These are phyloP conservation scores for Lactarius indigo DNA, from an alignment of 768 basidiomycete genomes.

Conservation along the genomic window DNA sequence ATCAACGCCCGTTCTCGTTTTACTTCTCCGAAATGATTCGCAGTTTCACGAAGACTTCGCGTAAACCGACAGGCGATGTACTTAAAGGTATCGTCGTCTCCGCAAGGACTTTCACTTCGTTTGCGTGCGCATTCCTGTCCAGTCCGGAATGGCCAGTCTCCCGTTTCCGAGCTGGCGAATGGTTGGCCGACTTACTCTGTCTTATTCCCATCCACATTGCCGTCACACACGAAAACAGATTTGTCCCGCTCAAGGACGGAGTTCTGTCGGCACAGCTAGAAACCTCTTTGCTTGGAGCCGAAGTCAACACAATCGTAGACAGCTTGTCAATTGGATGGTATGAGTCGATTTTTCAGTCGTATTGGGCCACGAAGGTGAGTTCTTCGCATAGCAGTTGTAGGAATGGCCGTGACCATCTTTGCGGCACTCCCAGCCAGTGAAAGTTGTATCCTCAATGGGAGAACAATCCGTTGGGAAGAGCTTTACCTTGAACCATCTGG, in stretches of 20 bases:
- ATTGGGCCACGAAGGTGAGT: constrained; percentile 53
- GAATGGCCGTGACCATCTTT: not conserved
- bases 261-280: constrained; percentile 50
- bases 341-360: constrained; percentile 59
- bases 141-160: constrained; percentile 32
- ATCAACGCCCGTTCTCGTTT: constrained; percentile 35
- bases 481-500: constrained; percentile 56
- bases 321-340: constrained; percentile 60
- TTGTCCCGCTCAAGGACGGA: constrained; percentile 59
- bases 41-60: constrained; percentile 45
- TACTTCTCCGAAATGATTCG: constrained; percentile 46
- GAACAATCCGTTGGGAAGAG: constrained; percentile 66
- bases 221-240: constrained; percentile 55
- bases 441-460: constrained; percentile 66
- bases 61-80: constrained; percentile 48
- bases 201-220: constrained; percentile 68
- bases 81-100: constrained; percentile 39
- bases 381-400: not conserved
- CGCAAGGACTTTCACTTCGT: constrained; percentile 32
- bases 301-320: constrained; percentile 54
- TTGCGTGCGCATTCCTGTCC: constrained; percentile 23
- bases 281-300: constrained; percentile 53
- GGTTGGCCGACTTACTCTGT: constrained; percentile 58
- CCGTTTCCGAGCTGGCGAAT: constrained; percentile 49
- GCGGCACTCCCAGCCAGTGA: constrained; percentile 44